Evolutionary conservation across 192 early-diverging fungal species (phyloP), one percentile per base, ranked within the genome.

Genomic region (Coemansia sp.): DNA sequence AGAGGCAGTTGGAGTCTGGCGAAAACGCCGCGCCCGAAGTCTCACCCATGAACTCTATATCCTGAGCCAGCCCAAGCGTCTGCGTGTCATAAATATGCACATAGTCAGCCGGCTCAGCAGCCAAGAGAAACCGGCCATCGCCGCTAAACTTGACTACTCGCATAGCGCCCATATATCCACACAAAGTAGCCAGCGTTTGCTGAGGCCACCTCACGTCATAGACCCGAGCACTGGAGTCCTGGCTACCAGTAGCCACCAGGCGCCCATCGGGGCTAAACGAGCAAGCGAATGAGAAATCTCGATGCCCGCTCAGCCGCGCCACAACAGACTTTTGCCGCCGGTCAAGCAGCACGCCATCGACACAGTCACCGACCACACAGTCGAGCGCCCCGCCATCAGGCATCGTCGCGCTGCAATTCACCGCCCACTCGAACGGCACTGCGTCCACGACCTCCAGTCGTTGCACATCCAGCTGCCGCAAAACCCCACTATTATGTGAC

Each of bases 61-160:
- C 76, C 72, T 87, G 85, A 2, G 79, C 68, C 0, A 10, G 15
- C 18, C 36, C 66, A 64, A 79, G 70, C n/a, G 36, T 22, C 29
- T 16, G 46, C 24, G 62, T 62, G 16, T 84, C 85, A 11, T 78
- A 80, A 3, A 87, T 27, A 49, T 81, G 79, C 46, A 87, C 77
- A 49, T 79, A 79, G 70, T 87, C 85, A 3, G 79, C 79, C 0
- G 81, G 69, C 64, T 87, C 85, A n/a, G 79, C 76, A 7, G 76
- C 70, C 36, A 76, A 29, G 38, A 87, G 71, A 55, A 70, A 77
- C 15, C 69, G 62, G 11, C 81, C 85, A 52, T 73, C 72, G 22
- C 68, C 2, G 63, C 79, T 81, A 40, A 84, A 87, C 62, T 53
- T 49, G 20, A 84, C 73, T 1, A 68, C 41, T 9, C 79, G 81